Conservation (phyloP, 2,329 filamentous ascomycete species). For the Chaetomiaceae sp. region DNA sequence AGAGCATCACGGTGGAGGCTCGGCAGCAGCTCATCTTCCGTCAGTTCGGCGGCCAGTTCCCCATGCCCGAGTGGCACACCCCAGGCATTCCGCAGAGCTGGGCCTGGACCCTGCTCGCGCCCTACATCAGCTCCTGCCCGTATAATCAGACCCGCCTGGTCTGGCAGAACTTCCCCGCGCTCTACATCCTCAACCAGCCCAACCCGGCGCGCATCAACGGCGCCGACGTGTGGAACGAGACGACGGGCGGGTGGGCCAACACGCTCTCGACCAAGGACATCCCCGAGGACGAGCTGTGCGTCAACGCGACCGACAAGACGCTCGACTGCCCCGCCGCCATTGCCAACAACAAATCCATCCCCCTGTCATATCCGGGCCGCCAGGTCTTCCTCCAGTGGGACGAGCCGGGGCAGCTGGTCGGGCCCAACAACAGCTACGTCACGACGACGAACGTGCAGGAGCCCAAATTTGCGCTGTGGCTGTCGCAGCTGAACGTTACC, state of each 20-base stretch:
- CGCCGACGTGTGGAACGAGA: constrained; percentile 59
- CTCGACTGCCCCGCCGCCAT: constrained; percentile 62
- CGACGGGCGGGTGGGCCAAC: constrained; percentile 54
- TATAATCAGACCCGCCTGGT: constrained; percentile 66
- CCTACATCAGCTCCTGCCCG: constrained; percentile 75
- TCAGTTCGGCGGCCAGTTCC: constrained; percentile 73
- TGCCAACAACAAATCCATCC: constrained; percentile 62
- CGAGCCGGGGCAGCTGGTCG: constrained; percentile 59
- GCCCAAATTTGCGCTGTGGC: constrained; percentile 70
- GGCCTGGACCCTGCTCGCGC: constrained; percentile 77
- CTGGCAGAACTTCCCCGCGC: constrained; percentile 79
- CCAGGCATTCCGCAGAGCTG: constrained; percentile 76
- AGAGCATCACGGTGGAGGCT: constrained; percentile 73
- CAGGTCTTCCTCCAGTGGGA: constrained; percentile 72
- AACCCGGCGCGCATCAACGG: constrained; percentile 66
- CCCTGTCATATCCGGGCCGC: constrained; percentile 70
- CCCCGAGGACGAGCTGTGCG: constrained; percentile 46
- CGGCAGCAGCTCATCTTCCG: constrained; percentile 83
- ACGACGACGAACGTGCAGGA: constrained; percentile 56
- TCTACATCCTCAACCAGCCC: constrained; percentile 70
- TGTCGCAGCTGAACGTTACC: constrained; percentile 71
- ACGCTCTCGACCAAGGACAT: constrained; percentile 49
- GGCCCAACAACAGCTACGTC: constrained; percentile 79
- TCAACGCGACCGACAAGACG: constrained; percentile 49
- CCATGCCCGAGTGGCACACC: constrained; percentile 81